Evolutionary conservation across 208 protist genomes (phyloP).

Genomic region (Dictyostelium gargantuum): DNA sequence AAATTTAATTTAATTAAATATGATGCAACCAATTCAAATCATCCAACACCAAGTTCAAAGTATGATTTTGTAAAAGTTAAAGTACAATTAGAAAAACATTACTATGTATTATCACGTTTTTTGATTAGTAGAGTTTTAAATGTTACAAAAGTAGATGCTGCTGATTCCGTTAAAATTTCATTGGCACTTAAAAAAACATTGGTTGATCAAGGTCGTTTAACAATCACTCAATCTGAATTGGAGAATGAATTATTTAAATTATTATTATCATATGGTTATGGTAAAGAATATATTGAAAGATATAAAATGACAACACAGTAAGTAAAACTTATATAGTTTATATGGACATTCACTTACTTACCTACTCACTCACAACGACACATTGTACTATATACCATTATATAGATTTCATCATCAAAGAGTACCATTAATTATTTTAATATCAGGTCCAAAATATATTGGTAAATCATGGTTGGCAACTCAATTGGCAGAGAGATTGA

Average conservation of each 20-base stretch:
- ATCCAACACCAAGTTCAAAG: constrained; percentile 65
- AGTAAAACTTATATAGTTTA: too few relatives aligned
- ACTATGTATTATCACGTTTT: constrained; percentile 83
- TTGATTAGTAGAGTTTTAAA: constrained; percentile 79
- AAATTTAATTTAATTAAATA: constrained; percentile 59
- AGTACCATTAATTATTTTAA: constrained; percentile 82
- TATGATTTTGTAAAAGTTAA: constrained; percentile 84
- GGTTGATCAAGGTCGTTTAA: constrained; percentile 77
- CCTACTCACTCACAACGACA: too few relatives aligned
- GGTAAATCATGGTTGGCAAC: constrained; percentile 82
- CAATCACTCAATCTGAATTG: constrained; percentile 77
- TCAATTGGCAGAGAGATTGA: constrained; percentile 81
- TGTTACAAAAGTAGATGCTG: constrained; percentile 78
- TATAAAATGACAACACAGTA: constrained; percentile 78
- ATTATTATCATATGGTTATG: constrained; percentile 78
- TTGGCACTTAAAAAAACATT: constrained; percentile 82
- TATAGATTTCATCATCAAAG: constrained; percentile 80
- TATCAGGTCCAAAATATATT: constrained; percentile 79
- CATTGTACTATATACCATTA: not conserved
- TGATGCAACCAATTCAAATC: not conserved
- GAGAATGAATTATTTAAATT: constrained; percentile 77
- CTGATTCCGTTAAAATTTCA: constrained; percentile 80
- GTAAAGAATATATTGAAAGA: constrained; percentile 74
- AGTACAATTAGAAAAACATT: constrained; percentile 80
- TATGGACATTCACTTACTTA: too few relatives aligned